Percentiles rank a stretch among this genome's conserved stretches.
Conservation (phyloP, 1,139 yeast genomes). For the Blastobotrys indianensis region DNA sequence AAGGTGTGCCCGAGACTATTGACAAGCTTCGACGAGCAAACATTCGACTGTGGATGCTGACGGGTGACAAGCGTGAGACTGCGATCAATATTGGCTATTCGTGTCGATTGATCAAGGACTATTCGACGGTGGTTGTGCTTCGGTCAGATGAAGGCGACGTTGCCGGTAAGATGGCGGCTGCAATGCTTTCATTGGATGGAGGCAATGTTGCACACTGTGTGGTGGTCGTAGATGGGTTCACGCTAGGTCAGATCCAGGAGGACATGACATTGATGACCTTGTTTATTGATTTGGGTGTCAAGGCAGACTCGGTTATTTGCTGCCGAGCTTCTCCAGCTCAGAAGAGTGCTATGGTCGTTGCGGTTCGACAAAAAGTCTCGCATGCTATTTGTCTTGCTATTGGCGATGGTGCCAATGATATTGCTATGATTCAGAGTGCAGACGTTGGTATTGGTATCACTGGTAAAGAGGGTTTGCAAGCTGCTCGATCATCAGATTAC, state of each 20-base stretch:
- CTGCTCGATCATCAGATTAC: conserved; percentile 91
- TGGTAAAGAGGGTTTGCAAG: conserved; percentile 94
- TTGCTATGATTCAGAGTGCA: conserved; percentile 98
- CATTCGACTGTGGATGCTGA: conserved; percentile 93
- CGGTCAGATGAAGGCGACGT: conserved; percentile 47
- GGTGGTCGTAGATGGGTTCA: conserved; percentile 86
- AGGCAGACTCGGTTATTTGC: conserved; percentile 85
- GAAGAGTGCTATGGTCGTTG: conserved; percentile 81
- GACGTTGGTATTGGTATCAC: conserved; percentile 97
- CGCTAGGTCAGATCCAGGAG: conserved; percentile 63
- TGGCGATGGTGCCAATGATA: conserved; percentile 99
- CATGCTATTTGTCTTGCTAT: conserved; percentile 82
- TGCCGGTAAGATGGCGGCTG: conserved; percentile 50
- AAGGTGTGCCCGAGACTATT: conserved; percentile 91
- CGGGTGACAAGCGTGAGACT: conserved; percentile 97
- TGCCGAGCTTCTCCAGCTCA: conserved; percentile 98
- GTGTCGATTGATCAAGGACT: conserved; percentile 87
- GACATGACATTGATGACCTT: conserved; percentile 66
- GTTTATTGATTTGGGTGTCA: conserved; percentile 77
- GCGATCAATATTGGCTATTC: conserved; percentile 96
- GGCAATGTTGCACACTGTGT: conserved; percentile 90
- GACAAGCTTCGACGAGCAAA: conserved; percentile 91
- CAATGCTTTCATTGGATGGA: conserved; percentile 53
- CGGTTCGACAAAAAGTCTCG: conserved; percentile 61
- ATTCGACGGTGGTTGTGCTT: conserved; percentile 78